Percentiles rank a stretch among this genome's conserved stretches.
Conservation (phyloP, 2,329 filamentous ascomycete species). For the Tricladium varicosporioides region DNA sequence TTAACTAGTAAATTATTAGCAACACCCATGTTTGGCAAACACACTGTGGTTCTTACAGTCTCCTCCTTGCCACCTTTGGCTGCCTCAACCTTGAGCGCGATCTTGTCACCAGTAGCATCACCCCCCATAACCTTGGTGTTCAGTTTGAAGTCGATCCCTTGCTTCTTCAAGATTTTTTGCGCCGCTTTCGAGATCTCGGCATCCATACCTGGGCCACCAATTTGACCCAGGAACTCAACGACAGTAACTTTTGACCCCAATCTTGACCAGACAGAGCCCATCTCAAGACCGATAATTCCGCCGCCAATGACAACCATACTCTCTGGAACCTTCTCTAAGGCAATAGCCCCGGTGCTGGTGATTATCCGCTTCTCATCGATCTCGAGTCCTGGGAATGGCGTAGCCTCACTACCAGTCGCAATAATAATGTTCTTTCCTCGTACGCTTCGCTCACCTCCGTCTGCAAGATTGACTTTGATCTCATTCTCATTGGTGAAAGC, state of each 20-base stretch:
- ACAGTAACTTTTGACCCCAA: constrained; percentile 93
- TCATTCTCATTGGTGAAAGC: constrained; percentile 87
- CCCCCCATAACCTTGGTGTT: constrained; percentile 92
- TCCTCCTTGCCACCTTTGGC: constrained; percentile 96
- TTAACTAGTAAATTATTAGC: constrained; percentile 56
- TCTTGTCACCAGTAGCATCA: constrained; percentile 71
- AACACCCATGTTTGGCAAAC: neutral
- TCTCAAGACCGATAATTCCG: constrained; percentile 98
- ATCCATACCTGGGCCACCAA: constrained; percentile 98
- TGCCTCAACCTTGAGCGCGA: constrained; percentile 84
- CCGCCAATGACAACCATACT: constrained; percentile 97
- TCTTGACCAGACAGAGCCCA: constrained; percentile 96
- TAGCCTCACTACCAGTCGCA: constrained; percentile 91
- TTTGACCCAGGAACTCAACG: constrained; percentile 93
- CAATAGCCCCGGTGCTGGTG: constrained; percentile 91
- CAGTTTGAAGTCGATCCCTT: constrained; percentile 97
- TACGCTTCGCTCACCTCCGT: constrained; percentile 86
- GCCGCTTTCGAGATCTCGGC: constrained; percentile 84
- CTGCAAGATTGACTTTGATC: constrained; percentile 83
- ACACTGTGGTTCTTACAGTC: constrained; percentile 55
- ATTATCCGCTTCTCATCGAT: constrained; percentile 98
- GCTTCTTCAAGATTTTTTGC: constrained; percentile 92
- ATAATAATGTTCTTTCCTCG: constrained; percentile 97
- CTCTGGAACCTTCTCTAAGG: constrained; percentile 87
- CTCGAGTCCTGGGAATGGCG: constrained; percentile 91